A percentile compares a stretch with the other conserved stretches of the same genome.
These are phyloP conservation scores for Citropsis articulata DNA, from an alignment of 345 rosid species.

Conservation along the genomic window DNA sequence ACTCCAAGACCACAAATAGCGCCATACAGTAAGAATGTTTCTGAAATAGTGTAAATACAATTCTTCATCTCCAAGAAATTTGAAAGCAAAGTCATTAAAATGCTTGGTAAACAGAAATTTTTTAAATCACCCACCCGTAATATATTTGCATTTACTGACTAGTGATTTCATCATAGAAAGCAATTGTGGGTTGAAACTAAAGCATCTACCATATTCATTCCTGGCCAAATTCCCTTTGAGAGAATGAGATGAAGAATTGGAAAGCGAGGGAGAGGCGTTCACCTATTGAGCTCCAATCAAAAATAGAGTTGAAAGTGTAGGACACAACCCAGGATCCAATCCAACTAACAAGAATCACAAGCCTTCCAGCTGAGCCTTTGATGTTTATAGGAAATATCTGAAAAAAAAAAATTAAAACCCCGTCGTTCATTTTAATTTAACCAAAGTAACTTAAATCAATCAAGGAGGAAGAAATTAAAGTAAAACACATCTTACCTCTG, in stretches of 20 bases:
- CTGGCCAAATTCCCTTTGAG: no score
- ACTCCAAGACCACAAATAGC: slow-evolving; percentile 27
- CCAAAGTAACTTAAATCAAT: no score
- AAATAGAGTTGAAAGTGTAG: slow-evolving; percentile 39
- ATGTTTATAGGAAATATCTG: slow-evolving; percentile 53
- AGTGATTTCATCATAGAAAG: no score
- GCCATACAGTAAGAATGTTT: slow-evolving; percentile 35
- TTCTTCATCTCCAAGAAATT: background rate
- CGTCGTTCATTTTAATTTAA: no score
- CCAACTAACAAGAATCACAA: slow-evolving; percentile 46
- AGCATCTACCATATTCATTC: no score
- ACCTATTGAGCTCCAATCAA: slow-evolving; percentile 59
- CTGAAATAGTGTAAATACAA: slow-evolving; percentile 20
- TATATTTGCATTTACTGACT: no score
- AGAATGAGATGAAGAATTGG: background rate
- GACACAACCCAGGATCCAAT: slow-evolving; percentile 48
- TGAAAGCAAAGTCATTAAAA: no score
- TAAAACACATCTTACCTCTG: slow-evolving; percentile 39
- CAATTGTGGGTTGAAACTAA: no score
- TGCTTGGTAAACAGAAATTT: no score
- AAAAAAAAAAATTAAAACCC: background rate
- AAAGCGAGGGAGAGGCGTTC: background rate
- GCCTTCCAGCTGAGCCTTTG: slow-evolving; percentile 59
- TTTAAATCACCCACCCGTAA: no score
- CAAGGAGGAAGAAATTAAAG: background rate